Evolutionary conservation across 164 flowering plant genomes (phyloP).

Genomic region (Umbilicus rupestris): DNA sequence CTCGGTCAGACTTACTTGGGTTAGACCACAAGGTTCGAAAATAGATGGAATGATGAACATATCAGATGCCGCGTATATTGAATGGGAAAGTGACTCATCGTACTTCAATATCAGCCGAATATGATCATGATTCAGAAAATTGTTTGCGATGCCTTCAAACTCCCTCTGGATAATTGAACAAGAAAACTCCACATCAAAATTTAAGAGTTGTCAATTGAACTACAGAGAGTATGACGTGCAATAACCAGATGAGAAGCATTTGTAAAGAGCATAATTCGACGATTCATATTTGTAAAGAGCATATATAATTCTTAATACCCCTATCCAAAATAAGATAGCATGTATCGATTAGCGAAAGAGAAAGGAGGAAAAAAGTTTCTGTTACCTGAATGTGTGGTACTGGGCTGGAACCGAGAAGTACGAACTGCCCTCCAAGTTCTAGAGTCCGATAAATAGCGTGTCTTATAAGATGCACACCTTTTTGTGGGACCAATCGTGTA

Average conservation of each 20-base stretch:
- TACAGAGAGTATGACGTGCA: background rate
- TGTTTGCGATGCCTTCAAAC: slow-evolving; percentile 78
- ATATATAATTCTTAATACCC: background rate
- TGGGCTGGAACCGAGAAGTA: slow-evolving; percentile 96
- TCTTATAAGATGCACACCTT: slow-evolving; percentile 94
- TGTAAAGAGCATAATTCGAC: background rate
- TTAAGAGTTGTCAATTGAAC: background rate
- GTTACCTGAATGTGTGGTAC: slow-evolving; percentile 87
- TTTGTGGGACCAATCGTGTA: slow-evolving; percentile 93
- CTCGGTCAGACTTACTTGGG: slow-evolving; percentile 50
- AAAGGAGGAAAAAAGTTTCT: background rate
- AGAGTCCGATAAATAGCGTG: slow-evolving; percentile 84
- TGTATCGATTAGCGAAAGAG: background rate
- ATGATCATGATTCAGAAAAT: slow-evolving; percentile 58
- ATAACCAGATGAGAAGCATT: background rate
- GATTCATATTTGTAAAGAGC: no score
- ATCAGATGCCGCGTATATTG: slow-evolving; percentile 85
- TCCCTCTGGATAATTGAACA: slow-evolving; percentile 40
- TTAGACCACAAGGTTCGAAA: slow-evolving; percentile 98
- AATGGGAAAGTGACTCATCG: slow-evolving; percentile 80
- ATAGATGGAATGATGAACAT: slow-evolving; percentile 90
- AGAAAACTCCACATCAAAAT: background rate
- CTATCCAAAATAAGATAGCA: background rate
- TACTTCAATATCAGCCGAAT: slow-evolving; percentile 72
- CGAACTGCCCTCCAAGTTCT: slow-evolving; percentile 94